phyloP scores from a whole-genome alignment of 2,329 filamentous ascomycete species.

The Emericellopsis atlantica region DNA sequence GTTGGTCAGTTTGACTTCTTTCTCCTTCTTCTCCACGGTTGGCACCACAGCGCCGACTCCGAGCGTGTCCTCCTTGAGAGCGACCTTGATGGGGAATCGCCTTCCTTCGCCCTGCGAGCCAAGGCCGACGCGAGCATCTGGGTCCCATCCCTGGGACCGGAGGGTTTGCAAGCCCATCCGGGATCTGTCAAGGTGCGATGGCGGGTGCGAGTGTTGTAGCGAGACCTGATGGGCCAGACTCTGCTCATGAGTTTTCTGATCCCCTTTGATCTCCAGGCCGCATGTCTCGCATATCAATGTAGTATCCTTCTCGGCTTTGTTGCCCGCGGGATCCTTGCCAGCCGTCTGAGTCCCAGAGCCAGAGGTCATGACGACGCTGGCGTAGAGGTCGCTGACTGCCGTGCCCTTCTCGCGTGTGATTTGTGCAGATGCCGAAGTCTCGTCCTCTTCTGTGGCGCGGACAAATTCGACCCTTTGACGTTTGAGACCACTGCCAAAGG shows the following conservation, averaged over 20 bases:
- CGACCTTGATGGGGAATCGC: slow-evolving; percentile 60
- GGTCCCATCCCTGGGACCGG: slow-evolving; percentile 59
- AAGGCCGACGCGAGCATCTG: slow-evolving; percentile 58
- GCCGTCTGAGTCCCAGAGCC: neutral
- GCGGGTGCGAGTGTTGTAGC: slow-evolving; percentile 56
- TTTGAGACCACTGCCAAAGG: slow-evolving; percentile 44
- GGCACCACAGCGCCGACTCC: slow-evolving; percentile 51
- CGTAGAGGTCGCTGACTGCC: slow-evolving; percentile 46
- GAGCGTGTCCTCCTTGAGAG: slow-evolving; percentile 59
- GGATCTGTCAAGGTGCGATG: slow-evolving; percentile 56
- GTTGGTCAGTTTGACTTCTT: slow-evolving; percentile 47
- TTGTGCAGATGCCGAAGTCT: slow-evolving; percentile 10
- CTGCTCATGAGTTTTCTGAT: slow-evolving; percentile 35
- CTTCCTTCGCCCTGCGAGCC: slow-evolving; percentile 62
- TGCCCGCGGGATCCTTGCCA: neutral
- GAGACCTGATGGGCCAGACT: slow-evolving; percentile 62
- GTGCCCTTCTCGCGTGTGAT: slow-evolving; percentile 11
- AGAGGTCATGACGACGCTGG: slow-evolving; percentile 48
- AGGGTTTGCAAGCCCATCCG: slow-evolving; percentile 59
- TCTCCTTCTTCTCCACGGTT: slow-evolving; percentile 25
- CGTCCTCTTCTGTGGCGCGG: slow-evolving; percentile 30
- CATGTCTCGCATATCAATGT: slow-evolving; percentile 19
- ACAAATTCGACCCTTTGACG: slow-evolving; percentile 44
- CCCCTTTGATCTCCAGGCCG: slow-evolving; percentile 18
- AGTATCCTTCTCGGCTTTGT: neutral